Percentiles rank a stretch among this genome's conserved stretches.
These are phyloP conservation scores for Exophiala calicioides DNA, from an alignment of 2,329 filamentous ascomycete species.

Conservation along the genomic window DNA sequence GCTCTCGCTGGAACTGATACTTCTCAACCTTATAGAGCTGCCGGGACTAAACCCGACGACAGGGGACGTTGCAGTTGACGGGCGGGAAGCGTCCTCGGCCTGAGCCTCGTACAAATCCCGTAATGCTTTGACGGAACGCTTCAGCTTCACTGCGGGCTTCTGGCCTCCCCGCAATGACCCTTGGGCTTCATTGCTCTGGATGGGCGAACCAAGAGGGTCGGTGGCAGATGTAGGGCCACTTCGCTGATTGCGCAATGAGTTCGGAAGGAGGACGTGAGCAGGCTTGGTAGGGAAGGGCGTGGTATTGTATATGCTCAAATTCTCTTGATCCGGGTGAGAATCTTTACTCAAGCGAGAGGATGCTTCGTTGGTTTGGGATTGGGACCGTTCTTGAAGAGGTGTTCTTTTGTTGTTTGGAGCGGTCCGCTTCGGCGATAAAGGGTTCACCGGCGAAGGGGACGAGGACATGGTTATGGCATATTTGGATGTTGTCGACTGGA, in stretches of 20 bases:
- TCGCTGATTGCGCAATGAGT: conserved; percentile 33
- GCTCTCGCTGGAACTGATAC: conserved; percentile 30
- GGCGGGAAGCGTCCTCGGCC: conserved; percentile 28
- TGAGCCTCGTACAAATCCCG: conserved; percentile 33
- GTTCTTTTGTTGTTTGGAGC: conserved; percentile 44
- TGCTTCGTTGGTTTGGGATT: conserved; percentile 48
- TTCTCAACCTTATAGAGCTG: conserved; percentile 27
- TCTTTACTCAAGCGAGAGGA: conserved; percentile 42
- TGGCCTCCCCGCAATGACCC: conserved; percentile 7
- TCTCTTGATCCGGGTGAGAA: conserved; percentile 29
- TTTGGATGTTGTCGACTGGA: conserved; percentile 4
- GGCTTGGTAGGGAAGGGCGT: conserved; percentile 52
- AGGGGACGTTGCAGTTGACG: conserved; percentile 27
- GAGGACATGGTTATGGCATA: conserved; percentile 30
- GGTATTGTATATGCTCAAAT: conserved; percentile 42
- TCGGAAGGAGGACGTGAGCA: conserved; percentile 47
- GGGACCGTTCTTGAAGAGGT: conserved; percentile 49
- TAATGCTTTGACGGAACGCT: conserved; percentile 32
- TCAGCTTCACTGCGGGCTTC: conserved; percentile 27
- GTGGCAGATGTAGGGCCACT: conserved; percentile 16
- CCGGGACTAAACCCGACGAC: conserved; percentile 25
- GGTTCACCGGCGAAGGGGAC: conserved; percentile 28
- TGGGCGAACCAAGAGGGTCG: conserved; percentile 16
- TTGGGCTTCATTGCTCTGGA: conserved; percentile 14
- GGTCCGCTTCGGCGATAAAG: conserved; percentile 38